Conservation (phyloP, 257 asterid genomes). For the Salvia rosmarinus region DNA sequence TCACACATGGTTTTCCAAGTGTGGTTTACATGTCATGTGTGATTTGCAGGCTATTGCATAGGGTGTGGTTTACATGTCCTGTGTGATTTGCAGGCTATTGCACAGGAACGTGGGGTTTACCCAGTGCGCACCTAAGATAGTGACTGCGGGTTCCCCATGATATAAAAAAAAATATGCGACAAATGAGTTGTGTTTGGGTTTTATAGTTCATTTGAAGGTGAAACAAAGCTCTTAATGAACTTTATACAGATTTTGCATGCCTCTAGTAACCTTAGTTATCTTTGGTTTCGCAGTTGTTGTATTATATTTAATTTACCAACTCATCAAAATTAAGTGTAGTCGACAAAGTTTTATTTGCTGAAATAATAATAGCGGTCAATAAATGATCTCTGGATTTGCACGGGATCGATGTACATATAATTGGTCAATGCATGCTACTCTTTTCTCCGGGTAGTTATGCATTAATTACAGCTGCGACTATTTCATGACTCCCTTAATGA, state of each 20-base stretch:
- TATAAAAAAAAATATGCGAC: too few species aligned
- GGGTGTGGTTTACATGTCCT: too few species aligned
- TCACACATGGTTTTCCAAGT: too few species aligned
- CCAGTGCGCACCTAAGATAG: too few species aligned
- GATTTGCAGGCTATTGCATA: too few species aligned
- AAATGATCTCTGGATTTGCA: slow-evolving; percentile 30
- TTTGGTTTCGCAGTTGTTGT: background rate
- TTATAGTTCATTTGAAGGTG: background rate
- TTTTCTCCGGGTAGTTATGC: slow-evolving; percentile 49
- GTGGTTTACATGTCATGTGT: too few species aligned
- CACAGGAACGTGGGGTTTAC: too few species aligned
- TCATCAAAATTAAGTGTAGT: slow-evolving; percentile 20
- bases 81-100: too few species aligned
- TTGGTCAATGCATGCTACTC: slow-evolving; percentile 46
- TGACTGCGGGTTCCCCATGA: too few species aligned
- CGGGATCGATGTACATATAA: background rate
- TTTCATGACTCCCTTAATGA: slow-evolving; percentile 52
- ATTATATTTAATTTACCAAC: background rate
- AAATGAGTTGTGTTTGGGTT: too few species aligned
- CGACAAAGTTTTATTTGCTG: slow-evolving; percentile 22
- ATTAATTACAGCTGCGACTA: slow-evolving; percentile 45
- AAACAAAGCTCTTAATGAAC: background rate
- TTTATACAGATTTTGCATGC: background rate
- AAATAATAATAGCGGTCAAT: slow-evolving; percentile 22
- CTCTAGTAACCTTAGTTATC: background rate